Conservation (phyloP, 2,329 filamentous ascomycete species). For the Plenodomus lindquistii region DNA sequence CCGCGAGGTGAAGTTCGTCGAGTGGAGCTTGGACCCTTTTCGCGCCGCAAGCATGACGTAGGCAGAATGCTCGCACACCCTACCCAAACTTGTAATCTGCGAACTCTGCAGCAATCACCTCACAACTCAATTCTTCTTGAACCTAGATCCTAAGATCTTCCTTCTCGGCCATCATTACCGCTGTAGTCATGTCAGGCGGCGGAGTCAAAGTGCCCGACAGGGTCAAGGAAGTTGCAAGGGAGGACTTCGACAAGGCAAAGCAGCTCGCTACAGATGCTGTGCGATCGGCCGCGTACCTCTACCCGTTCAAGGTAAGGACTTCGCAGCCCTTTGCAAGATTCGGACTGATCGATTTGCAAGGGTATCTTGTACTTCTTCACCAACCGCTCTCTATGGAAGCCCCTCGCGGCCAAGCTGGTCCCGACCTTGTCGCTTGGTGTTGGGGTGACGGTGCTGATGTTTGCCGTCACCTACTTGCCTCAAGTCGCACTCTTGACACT, state of each 20-base stretch:
- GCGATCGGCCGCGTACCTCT: constrained; percentile 78
- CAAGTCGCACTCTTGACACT: constrained; percentile 82
- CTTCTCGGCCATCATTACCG: constrained; percentile 7
- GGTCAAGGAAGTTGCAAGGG: constrained; percentile 62
- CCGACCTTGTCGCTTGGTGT: constrained; percentile 71
- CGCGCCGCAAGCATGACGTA: constrained; percentile 12
- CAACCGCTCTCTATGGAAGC: constrained; percentile 63
- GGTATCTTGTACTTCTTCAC: constrained; percentile 64
- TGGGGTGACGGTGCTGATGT: constrained; percentile 78
- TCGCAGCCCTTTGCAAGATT: background rate
- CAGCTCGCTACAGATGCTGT: constrained; percentile 69
- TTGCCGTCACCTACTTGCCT: constrained; percentile 82
- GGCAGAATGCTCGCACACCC: constrained; percentile 6
- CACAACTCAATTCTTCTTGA: constrained; percentile 7
- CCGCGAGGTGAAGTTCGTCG: background rate
- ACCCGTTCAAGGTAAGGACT: constrained; percentile 71
- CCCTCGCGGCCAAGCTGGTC: constrained; percentile 59
- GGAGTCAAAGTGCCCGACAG: constrained; percentile 48
- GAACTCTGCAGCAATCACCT: constrained; percentile 3
- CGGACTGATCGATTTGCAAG: constrained; percentile 40
- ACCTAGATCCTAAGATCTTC: constrained; percentile 6
- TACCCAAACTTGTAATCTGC: constrained; percentile 6
- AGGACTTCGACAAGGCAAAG: constrained; percentile 72
- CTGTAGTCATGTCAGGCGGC: constrained; percentile 16
- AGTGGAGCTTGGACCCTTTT: background rate